Evolutionary conservation across 345 rosid species (phyloP), one percentile per base, ranked within the genome.

Genomic region (Eucalyptus rudis): DNA sequence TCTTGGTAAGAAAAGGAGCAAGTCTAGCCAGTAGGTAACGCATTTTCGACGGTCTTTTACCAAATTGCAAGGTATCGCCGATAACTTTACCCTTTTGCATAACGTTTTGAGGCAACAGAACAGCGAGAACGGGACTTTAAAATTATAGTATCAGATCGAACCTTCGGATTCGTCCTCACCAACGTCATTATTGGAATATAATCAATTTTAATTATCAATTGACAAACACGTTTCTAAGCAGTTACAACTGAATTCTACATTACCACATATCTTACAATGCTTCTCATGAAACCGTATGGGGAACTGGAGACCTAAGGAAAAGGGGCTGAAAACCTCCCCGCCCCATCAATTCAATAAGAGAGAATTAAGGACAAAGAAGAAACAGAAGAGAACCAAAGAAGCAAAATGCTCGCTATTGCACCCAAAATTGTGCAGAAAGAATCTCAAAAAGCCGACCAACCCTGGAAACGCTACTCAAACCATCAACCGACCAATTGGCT

Each of bases 361-460:
- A 88, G 58, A 62, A 49, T 90, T 88, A 89, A 86, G 68, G 88
- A 54, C 47, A 88, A 58, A 52, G n/a, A 40, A 80, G n/a, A 43
- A 76, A 17, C 64, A 86, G 49, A 62, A 81, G 71, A 40, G 56
- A 47, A 44, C 49, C 54, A 64, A 83, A 15, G 52, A 92, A 86
- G 86, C 91, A 86, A 54, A 88, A 90, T 71, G 49, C 96, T 90
- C 92, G 92, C 92, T 93, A 90, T 87, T 80, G 94, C 93, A 92
- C 94, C 84, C 84, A 90, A 91, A 92, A 89, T 86, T 91, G 96
- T 92, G 93, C 95, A 90, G 68, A 94, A 92, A 93, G 94, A 94
- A 93, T 94, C 89, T 92, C 93, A 90, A 95, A 95, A 94, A n/a
- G 90, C 88, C 90, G 91, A 89, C 93, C 91, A 88, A 86, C 87